A percentile compares a stretch with the other conserved stretches of the same genome.
Evolutionary conservation across 2,329 filamentous ascomycete species (phyloP).

Genomic region (Diplocarpon mali): DNA sequence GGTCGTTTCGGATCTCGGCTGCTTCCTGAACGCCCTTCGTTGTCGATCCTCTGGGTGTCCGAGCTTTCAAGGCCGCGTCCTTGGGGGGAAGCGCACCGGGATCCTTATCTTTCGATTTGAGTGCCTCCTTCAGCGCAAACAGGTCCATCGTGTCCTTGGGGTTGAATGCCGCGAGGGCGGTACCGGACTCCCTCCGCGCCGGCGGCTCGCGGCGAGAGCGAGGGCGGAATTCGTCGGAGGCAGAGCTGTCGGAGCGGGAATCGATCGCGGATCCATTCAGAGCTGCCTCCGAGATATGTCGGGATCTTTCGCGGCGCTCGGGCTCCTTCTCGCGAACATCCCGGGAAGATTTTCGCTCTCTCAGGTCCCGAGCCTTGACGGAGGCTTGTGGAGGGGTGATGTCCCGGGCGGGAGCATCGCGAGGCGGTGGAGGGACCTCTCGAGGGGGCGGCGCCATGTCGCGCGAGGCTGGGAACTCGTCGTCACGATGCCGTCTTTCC

Average conservation of each 20-base stretch:
- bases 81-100: conserved; percentile 9
- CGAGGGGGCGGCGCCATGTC: conserved; percentile 12
- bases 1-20: conserved; percentile 18
- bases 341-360: conserved; percentile 34
- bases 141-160: conserved; percentile 27
- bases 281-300: conserved; percentile 11
- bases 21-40: conserved; percentile 19
- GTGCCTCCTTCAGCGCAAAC: conserved; percentile 24
- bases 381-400: conserved; percentile 9
- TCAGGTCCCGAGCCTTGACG: conserved; percentile 30
- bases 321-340: conserved; percentile 14
- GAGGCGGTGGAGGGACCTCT: conserved; percentile 9
- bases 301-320: conserved; percentile 10
- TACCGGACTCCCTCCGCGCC: conserved; percentile 15
- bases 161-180: conserved; percentile 22
- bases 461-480: conserved; percentile 12
- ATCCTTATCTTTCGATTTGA: conserved; percentile 20
- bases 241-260: conserved; percentile 17
- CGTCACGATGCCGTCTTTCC: conserved; percentile 17
- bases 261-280: conserved; percentile 12
- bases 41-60: conserved; percentile 14
- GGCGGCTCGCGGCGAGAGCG: conserved; percentile 11
- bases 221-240: conserved; percentile 18
- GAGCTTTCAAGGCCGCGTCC: conserved; percentile 8
- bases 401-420: conserved; percentile 7